Conservation (phyloP, 2,329 filamentous ascomycete species). For the Ciborinia camelliae region DNA sequence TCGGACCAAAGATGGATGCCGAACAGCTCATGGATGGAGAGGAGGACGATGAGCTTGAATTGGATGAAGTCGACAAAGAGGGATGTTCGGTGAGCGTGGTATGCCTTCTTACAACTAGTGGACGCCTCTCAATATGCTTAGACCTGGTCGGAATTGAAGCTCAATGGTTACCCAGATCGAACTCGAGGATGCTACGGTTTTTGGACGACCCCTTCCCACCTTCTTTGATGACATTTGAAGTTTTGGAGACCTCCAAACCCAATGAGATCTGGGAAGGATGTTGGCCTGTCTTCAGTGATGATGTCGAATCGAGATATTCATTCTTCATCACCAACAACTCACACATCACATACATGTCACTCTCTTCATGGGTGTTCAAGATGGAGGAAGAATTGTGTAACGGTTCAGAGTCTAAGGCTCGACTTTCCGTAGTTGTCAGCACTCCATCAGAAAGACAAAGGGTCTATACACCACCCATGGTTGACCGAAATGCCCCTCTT, state of each 20-base stretch:
- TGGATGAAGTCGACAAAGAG: conserved; percentile 54
- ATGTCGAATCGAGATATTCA: conserved; percentile 59
- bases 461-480: conserved; percentile 52
- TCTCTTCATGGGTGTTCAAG: conserved; percentile 61
- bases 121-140: conserved; percentile 58
- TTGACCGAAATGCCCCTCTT: conserved; percentile 46
- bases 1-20: conserved; percentile 59
- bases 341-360: conserved; percentile 57
- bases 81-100: conserved; percentile 58
- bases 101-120: conserved; percentile 58
- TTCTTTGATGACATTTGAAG: conserved; percentile 58
- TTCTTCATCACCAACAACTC: conserved; percentile 61
- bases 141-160: conserved; percentile 61
- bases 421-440: conserved; percentile 25
- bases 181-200: conserved; percentile 44
- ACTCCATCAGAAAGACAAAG: conserved; percentile 44
- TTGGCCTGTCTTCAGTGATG: conserved; percentile 62
- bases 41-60: conserved; percentile 54
- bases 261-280: conserved; percentile 53
- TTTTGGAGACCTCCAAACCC: conserved; percentile 56
- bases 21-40: conserved; percentile 62
- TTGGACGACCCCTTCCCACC: conserved; percentile 43
- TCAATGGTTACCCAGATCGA: conserved; percentile 60
- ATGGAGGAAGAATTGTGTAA: conserved; percentile 59
- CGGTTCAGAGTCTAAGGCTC: conserved; percentile 44